Evolutionary conservation across 2,329 filamentous ascomycete species (phyloP).

Genomic region (Colletotrichum sp.): DNA sequence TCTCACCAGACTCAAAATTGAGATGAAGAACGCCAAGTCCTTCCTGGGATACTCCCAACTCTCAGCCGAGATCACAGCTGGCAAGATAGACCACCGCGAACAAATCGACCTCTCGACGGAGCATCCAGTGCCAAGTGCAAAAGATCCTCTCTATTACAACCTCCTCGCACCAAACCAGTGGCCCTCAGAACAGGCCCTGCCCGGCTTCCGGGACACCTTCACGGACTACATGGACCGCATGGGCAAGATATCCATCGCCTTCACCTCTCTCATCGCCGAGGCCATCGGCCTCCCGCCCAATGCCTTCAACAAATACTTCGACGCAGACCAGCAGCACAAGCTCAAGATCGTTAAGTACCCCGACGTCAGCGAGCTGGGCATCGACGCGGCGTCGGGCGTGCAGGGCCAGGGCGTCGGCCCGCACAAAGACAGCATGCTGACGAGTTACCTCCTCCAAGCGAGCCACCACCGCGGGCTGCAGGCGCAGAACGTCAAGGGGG

Average conservation of each 20-base stretch:
- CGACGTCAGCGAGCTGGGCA: conserved; percentile 65
- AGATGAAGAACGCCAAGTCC: conserved; percentile 76
- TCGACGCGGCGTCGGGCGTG: conserved; percentile 34
- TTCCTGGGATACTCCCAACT: conserved; percentile 75
- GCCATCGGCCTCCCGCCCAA: conserved; percentile 73
- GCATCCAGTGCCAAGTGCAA: conserved; percentile 66
- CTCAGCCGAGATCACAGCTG: conserved; percentile 74
- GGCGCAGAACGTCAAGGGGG: conserved; percentile 78
- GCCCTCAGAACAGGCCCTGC: conserved; percentile 69
- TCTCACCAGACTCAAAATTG: conserved; percentile 60
- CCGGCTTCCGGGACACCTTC: conserved; percentile 71
- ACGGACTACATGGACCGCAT: conserved; percentile 79
- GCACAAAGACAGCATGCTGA: conserved; percentile 86
- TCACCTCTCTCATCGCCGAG: conserved; percentile 83
- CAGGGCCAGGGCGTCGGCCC: conserved; percentile 72
- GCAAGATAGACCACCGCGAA: conserved; percentile 79
- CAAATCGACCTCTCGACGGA: conserved; percentile 87
- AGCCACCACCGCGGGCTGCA: conserved; percentile 78
- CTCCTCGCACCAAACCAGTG: conserved; percentile 81
- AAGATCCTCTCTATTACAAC: conserved; percentile 74
- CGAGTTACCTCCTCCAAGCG: conserved; percentile 81
- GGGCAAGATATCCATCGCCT: conserved; percentile 73
- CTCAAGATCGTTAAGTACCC: conserved; percentile 90
- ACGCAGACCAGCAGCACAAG: conserved; percentile 79
- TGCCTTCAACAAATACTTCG: conserved; percentile 83